Evolutionary conservation across 1,139 yeast genomes (phyloP).

Genomic region (Spencermartinsiella ligniputridi): DNA sequence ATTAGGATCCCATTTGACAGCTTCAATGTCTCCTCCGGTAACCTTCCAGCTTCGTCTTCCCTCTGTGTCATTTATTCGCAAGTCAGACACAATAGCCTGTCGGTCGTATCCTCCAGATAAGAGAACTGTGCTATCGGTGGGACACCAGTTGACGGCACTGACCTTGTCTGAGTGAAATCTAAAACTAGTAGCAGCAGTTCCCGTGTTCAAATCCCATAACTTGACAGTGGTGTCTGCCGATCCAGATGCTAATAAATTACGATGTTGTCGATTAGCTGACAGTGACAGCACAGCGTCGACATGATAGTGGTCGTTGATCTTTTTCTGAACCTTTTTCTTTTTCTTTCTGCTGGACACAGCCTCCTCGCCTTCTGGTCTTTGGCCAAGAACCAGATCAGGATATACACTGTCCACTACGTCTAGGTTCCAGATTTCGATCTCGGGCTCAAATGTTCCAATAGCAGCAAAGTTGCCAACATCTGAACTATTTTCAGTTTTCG

Average conservation of each 20-base stretch:
- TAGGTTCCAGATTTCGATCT: slow-evolving; percentile 93
- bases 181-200: slow-evolving; percentile 55
- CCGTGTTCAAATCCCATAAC: slow-evolving; percentile 84
- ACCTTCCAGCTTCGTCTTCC: slow-evolving; percentile 62
- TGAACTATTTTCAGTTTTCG: slow-evolving; percentile 24
- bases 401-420: slow-evolving; percentile 90
- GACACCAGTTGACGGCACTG: slow-evolving; percentile 84
- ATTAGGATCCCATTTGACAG: slow-evolving; percentile 60
- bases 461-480: slow-evolving; percentile 87
- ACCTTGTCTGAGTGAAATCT: slow-evolving; percentile 71
- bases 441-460: slow-evolving; percentile 95
- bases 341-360: slow-evolving; percentile 42
- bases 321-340: slow-evolving; percentile 46
- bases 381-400: slow-evolving; percentile 92
- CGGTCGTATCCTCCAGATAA: slow-evolving; percentile 94
- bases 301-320: slow-evolving; percentile 73
- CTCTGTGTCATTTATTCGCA: slow-evolving; percentile 66
- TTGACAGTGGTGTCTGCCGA: slow-evolving; percentile 95
- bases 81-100: slow-evolving; percentile 73
- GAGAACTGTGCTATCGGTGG: slow-evolving; percentile 67
- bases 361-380: slow-evolving; percentile 50
- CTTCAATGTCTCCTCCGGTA: slow-evolving; percentile 82
- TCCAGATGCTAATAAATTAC: slow-evolving; percentile 86
- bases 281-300: slow-evolving; percentile 90
- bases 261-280: slow-evolving; percentile 74